Base-by-base conservation (phyloP, 306 rosid species). In the Rosa multiflora region DNA sequence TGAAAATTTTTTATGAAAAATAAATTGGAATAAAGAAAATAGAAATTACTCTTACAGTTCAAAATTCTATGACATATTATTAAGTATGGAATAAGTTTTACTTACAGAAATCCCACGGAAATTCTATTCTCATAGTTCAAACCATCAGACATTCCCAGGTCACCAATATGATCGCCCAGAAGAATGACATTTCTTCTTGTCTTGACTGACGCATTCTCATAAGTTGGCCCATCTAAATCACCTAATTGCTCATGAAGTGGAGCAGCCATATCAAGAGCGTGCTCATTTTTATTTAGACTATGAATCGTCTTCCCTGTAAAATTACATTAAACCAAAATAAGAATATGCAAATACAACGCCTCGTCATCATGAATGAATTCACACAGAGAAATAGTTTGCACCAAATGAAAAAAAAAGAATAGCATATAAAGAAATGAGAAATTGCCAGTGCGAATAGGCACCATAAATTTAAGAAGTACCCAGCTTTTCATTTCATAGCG, bases 101-200 rank as follows among this genome's bases (percentile, higher is more conserved):
- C 99, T 86, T 85, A 92, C 99, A 95, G 84, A 80, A 95, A 95
- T 51, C 97, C 99, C 73, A 88, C 89, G 11, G 98, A 91, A 72
- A 95, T 90, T 80, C 92, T 88, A 21, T 91, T 91, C 69, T 92
- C 92, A 2, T 92, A 92, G 77, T 88, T 90, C 87, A 91, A 86
- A 79, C 97, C 99, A 70, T 95, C 92, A 12, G 99, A 95, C 97
- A 95, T 95, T 81, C 94, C 84, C 86, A 95, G 81, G 90, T 95
- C 98, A 49, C 99, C 99, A 40, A 81, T 39, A 89, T 92, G 99
- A 72, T 95, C 98, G 61, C 99, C 99, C 48, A 95, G 90, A 82
- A 94, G 99, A 72, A 94, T 84, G 82, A 94, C 97, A 80, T 94
- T 95, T 70, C 93, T 91, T 82, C 98, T 89, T 59, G 76, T 85